Conservation (phyloP, 2,329 filamentous ascomycete species). For the Trichoderma pleuroti region DNA sequence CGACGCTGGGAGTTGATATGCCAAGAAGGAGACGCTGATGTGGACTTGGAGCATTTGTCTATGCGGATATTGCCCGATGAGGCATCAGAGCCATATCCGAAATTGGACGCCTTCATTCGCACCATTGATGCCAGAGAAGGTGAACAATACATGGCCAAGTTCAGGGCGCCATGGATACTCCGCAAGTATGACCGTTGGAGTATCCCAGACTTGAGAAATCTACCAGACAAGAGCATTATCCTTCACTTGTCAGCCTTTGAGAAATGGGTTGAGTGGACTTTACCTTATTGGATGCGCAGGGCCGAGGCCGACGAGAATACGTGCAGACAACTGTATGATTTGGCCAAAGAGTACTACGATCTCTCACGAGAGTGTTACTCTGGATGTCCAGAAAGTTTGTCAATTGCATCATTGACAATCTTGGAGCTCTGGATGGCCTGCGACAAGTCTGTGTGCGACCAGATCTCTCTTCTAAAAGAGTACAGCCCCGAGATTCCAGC, state of each 20-base stretch:
- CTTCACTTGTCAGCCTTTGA: neutral
- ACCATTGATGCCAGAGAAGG: neutral
- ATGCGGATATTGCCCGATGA: neutral
- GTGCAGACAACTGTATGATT: neutral
- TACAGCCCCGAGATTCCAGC: neutral
- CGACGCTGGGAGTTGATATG: neutral
- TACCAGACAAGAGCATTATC: fast-evolving
- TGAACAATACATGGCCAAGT: neutral
- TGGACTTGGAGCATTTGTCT: fast-evolving
- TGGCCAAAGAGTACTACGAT: neutral
- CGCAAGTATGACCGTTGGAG: neutral
- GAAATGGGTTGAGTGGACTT: neutral
- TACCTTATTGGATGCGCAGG: neutral
- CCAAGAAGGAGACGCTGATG: neutral
- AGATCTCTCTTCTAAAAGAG: neutral
- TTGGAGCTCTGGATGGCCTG: neutral
- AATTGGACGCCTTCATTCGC: neutral
- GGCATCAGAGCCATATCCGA: neutral
- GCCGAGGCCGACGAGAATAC: neutral
- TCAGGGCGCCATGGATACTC: neutral
- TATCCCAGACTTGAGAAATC: neutral
- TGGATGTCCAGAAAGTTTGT: neutral
- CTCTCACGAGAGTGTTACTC: neutral
- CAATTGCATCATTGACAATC: neutral
- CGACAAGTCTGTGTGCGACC: neutral